phyloP scores from a whole-genome alignment of 768 basidiomycete species.

The Auricularia sp. region DNA sequence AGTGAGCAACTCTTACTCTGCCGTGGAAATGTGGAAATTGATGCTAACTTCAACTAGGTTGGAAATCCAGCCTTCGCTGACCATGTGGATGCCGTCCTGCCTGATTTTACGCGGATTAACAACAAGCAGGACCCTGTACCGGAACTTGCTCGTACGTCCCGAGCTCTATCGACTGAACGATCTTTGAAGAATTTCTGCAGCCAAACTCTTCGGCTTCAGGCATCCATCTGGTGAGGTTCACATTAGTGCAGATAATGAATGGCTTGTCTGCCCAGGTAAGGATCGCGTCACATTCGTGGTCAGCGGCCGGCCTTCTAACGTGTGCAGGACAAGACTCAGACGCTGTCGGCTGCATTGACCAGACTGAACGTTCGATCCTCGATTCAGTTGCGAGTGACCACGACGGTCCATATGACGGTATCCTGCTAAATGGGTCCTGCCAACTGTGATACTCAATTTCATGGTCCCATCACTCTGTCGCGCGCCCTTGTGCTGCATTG shows the following conservation, averaged over 20 bases:
- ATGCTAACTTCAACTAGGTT: slow-evolving; percentile 9
- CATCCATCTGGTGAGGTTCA: not conserved
- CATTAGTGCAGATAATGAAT: not conserved
- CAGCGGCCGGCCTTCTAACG: not conserved
- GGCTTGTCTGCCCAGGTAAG: not conserved
- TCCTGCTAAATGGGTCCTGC: not conserved
- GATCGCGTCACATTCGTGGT: not conserved
- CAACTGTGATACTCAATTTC: too few relatives aligned
- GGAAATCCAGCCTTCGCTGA: slow-evolving; percentile 44
- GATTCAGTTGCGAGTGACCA: not conserved
- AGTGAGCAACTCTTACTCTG: slow-evolving; percentile 9
- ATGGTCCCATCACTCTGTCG: too few relatives aligned
- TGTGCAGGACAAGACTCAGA: not conserved
- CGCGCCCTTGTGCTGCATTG: too few relatives aligned
- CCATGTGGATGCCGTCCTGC: slow-evolving; percentile 28
- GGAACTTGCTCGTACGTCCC: not conserved
- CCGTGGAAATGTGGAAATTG: not conserved
- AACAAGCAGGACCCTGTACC: not conserved
- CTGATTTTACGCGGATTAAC: not conserved
- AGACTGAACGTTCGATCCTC: not conserved
- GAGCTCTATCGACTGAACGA: not conserved
- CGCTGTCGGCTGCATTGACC: not conserved
- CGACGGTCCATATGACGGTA: not conserved
- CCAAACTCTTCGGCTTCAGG: not conserved
- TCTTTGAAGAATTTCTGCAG: not conserved